Percentiles rank a stretch among this genome's conserved stretches.
These are phyloP conservation scores for Erodium moschatum DNA, from an alignment of 441 rosid genomes.

Conservation along the genomic window DNA sequence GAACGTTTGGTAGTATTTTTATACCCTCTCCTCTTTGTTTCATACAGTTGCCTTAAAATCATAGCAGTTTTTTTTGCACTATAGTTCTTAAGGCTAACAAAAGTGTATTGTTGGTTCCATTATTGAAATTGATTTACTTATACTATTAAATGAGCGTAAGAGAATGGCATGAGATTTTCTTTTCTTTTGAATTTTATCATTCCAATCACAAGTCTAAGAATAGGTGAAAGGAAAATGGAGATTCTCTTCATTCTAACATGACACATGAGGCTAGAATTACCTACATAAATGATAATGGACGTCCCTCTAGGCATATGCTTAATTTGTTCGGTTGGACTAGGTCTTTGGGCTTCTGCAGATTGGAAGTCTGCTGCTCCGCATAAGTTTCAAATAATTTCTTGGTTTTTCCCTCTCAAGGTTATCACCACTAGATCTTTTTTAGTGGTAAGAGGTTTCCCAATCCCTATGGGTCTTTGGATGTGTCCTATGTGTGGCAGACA, in stretches of 20 bases:
- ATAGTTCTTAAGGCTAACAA: too few species aligned
- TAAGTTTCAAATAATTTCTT: too few species aligned
- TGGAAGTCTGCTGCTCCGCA: too few species aligned
- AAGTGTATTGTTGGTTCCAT: background rate
- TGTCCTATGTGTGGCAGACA: too few species aligned
- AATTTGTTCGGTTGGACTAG: too few species aligned
- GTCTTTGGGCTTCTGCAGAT: too few species aligned
- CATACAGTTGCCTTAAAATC: constrained; percentile 1
- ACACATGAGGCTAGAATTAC: background rate
- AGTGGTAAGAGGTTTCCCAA: too few species aligned
- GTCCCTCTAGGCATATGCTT: background rate
- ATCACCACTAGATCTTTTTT: too few species aligned
- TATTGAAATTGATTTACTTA: background rate
- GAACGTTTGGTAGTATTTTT: constrained; percentile 64
- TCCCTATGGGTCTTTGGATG: too few species aligned
- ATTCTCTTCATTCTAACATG: background rate
- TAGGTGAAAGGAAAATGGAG: background rate
- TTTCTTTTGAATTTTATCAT: background rate
- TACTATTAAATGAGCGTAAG: background rate
- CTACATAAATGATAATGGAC: background rate
- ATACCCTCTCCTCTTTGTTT: constrained; percentile 18
- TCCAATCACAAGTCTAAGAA: background rate
- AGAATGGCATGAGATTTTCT: background rate
- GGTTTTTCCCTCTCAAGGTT: too few species aligned
- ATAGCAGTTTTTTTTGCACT: background rate